Conservation (phyloP, 1,139 yeast species). For the Hyphopichia fennica region DNA sequence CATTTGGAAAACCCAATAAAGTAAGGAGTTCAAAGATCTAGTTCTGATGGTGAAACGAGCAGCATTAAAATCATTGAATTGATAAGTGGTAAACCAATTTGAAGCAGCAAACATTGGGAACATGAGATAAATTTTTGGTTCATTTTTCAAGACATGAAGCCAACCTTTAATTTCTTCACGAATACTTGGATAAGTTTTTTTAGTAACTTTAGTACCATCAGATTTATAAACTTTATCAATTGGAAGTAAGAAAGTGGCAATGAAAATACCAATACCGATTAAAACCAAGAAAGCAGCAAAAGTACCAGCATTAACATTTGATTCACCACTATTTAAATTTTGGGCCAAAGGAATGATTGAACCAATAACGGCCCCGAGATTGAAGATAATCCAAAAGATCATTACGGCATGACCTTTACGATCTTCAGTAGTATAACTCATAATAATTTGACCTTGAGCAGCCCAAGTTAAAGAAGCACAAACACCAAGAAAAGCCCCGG, state of each 20-base stretch:
- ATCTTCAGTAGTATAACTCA: slow-evolving; percentile 58
- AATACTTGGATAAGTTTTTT: slow-evolving; percentile 48
- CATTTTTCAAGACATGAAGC: slow-evolving; percentile 37
- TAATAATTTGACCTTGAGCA: slow-evolving; percentile 59
- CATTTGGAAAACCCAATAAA: slow-evolving; percentile 64
- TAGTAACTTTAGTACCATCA: slow-evolving; percentile 52
- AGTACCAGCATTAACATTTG: slow-evolving; percentile 52
- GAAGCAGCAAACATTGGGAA: slow-evolving; percentile 65
- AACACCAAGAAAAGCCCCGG: slow-evolving; percentile 60
- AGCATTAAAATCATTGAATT: slow-evolving; percentile 58
- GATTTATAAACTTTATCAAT: slow-evolving; percentile 49
- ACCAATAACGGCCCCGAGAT: slow-evolving; percentile 64
- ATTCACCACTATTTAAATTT: slow-evolving; percentile 36
- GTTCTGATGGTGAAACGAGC: slow-evolving; percentile 59
- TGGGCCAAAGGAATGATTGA: slow-evolving; percentile 56
- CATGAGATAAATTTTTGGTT: slow-evolving; percentile 47
- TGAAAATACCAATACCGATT: slow-evolving; percentile 48
- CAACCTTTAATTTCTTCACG: slow-evolving; percentile 46
- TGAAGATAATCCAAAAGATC: slow-evolving; percentile 64
- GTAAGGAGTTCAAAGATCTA: slow-evolving; percentile 57
- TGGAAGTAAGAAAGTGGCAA: slow-evolving; percentile 52
- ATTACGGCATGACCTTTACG: slow-evolving; percentile 55
- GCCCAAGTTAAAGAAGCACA: slow-evolving; percentile 62
- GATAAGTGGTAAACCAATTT: slow-evolving; percentile 67
- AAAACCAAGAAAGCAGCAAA: slow-evolving; percentile 58